These are phyloP conservation scores for Boletus holoroseus DNA, from an alignment of 1,284 basidiomycete genomes.

Conservation along the genomic window DNA sequence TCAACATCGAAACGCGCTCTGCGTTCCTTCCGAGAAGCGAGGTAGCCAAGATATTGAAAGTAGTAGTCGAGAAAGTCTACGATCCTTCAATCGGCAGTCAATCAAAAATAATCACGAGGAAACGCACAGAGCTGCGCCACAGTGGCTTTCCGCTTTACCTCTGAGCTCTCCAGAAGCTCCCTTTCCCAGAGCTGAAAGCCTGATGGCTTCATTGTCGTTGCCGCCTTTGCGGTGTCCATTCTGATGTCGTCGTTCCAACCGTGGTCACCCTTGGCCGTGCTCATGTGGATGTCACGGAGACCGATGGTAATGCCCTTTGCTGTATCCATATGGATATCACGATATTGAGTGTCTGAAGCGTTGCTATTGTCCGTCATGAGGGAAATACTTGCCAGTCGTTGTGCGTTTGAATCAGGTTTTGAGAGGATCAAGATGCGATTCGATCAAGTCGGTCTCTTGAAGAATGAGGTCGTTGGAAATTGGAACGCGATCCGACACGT, in stretches of 20 bases:
- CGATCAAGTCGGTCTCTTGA: background rate
- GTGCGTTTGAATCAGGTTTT: background rate
- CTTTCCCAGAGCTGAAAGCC: conserved; percentile 77
- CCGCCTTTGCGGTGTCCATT: conserved; percentile 56
- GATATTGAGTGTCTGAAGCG: conserved; percentile 17
- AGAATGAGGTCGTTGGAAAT: background rate
- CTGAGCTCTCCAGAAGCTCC: conserved; percentile 73
- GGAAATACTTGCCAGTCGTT: background rate
- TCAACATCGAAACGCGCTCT: conserved; percentile 80
- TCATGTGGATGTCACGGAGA: conserved; percentile 60
- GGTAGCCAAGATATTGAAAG: conserved; percentile 87
- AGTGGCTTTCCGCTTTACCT: conserved; percentile 89
- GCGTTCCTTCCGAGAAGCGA: conserved; percentile 78
- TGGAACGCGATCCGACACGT: conserved; percentile 10
- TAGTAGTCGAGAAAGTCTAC: conserved; percentile 92
- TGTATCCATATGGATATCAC: conserved; percentile 69
- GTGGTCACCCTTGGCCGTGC: conserved; percentile 53
- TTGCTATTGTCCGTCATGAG: conserved; percentile 15
- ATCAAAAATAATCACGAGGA: conserved; percentile 41
- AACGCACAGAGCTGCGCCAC: conserved; percentile 89
- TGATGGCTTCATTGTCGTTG: conserved; percentile 48
- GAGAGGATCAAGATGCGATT: background rate
- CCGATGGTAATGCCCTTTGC: conserved; percentile 49
- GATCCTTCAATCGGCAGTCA: conserved; percentile 13
- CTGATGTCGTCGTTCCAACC: conserved; percentile 48